Percentiles rank a stretch among this genome's conserved stretches.
Evolutionary conservation across 1,139 yeast species (phyloP).

Genomic region (Magnusiomyces paraingens): DNA sequence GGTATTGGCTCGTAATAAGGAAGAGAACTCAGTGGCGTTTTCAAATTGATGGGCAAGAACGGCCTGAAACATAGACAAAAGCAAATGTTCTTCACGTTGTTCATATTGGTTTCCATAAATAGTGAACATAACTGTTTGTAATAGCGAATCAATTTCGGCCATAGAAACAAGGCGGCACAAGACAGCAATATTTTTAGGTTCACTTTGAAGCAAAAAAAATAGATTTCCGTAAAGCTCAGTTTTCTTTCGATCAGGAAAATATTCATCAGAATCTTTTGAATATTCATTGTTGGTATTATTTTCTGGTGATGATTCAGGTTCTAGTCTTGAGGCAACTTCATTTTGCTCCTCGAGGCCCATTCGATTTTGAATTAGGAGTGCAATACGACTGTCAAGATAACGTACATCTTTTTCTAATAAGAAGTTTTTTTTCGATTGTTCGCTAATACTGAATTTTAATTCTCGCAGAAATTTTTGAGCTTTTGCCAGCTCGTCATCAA

Average conservation of each 20-base stretch:
- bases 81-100: constrained; percentile 38
- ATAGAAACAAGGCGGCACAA: constrained; percentile 35
- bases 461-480: constrained; percentile 34
- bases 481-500: constrained; percentile 35
- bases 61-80: constrained; percentile 37
- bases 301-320: constrained; percentile 19
- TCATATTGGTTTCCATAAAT: constrained; percentile 41
- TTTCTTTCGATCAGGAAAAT: constrained; percentile 30
- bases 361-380: constrained; percentile 37
- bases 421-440: constrained; percentile 36
- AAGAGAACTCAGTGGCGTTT: constrained; percentile 34
- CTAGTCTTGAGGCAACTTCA: constrained; percentile 34
- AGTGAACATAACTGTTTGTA: constrained; percentile 41
- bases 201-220: constrained; percentile 37
- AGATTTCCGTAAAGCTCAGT: constrained; percentile 35
- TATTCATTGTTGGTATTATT: background rate
- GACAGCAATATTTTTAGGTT: constrained; percentile 37
- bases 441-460: constrained; percentile 35
- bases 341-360: constrained; percentile 37
- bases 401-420: constrained; percentile 38
- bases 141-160: constrained; percentile 37
- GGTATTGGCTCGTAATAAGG: constrained; percentile 37
- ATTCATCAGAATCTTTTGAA: constrained; percentile 8
- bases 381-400: constrained; percentile 37
- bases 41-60: constrained; percentile 39